These are phyloP conservation scores for Orbilia ellipsospora DNA, from an alignment of 2,329 filamentous ascomycete genomes.

Conservation along the genomic window DNA sequence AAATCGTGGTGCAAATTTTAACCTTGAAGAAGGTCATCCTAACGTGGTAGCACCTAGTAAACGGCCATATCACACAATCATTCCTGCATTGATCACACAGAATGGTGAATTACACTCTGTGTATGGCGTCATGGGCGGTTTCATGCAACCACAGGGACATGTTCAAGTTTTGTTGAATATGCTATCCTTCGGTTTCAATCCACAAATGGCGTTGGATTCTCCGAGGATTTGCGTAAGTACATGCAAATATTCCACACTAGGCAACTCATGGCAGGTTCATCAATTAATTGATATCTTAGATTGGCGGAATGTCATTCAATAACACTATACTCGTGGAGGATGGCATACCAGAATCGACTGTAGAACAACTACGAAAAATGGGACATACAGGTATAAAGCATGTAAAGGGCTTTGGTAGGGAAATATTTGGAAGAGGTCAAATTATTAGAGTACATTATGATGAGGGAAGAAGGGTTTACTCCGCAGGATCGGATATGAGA, in stretches of 20 bases:
- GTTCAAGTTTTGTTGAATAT: constrained; percentile 93
- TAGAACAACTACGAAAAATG: constrained; percentile 73
- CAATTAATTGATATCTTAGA: constrained; percentile 60
- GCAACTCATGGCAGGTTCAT: background rate
- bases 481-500: constrained; percentile 85
- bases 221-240: constrained; percentile 81
- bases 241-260: background rate
- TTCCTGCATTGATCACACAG: constrained; percentile 89
- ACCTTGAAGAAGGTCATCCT: constrained; percentile 74
- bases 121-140: constrained; percentile 97
- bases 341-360: constrained; percentile 76
- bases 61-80: constrained; percentile 96
- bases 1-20: constrained; percentile 91
- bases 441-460: constrained; percentile 83
- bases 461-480: constrained; percentile 76
- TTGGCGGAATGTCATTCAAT: constrained; percentile 75
- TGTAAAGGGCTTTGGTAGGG: constrained; percentile 73
- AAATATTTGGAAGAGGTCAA: constrained; percentile 85
- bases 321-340: constrained; percentile 77
- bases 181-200: constrained; percentile 80
- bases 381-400: constrained; percentile 77
- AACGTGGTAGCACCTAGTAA: constrained; percentile 84
- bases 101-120: constrained; percentile 64
- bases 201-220: constrained; percentile 89
- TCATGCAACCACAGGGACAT: constrained; percentile 98